Conservation (phyloP, 148 eudicot species). For the Vaccinium myrtillus region DNA sequence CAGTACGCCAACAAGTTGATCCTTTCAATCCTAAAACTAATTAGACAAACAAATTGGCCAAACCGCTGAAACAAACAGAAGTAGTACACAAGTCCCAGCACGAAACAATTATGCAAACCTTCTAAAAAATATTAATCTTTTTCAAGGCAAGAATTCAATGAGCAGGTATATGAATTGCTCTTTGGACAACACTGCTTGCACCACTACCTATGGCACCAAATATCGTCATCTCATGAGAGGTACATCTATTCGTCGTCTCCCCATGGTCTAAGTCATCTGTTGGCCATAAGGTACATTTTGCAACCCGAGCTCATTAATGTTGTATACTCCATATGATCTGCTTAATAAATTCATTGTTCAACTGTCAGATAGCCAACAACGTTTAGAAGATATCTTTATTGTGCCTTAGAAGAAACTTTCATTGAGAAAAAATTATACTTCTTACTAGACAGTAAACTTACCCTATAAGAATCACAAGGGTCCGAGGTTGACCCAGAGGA, state of each 20-base stretch:
- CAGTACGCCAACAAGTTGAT: not conserved
- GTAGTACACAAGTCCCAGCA: not conserved
- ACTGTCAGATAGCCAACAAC: constrained; percentile 41
- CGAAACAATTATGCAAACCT: constrained; percentile 42
- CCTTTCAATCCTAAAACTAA: not conserved
- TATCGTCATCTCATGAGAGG: constrained; percentile 88
- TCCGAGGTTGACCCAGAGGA: constrained; percentile 53
- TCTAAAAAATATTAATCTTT: constrained; percentile 91
- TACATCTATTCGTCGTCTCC: constrained; percentile 75
- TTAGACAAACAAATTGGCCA: not conserved
- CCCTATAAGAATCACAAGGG: constrained; percentile 70
- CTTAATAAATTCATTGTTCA: constrained; percentile 85
- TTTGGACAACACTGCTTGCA: constrained; percentile 95
- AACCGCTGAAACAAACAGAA: not conserved
- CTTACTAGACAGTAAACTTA: constrained; percentile 23
- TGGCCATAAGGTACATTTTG: constrained; percentile 73
- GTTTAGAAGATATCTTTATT: constrained; percentile 10
- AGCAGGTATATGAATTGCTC: constrained; percentile 87
- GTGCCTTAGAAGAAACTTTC: constrained; percentile 6
- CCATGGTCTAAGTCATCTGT: constrained; percentile 43
- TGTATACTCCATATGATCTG: constrained; percentile 89
- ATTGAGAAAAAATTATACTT: not conserved
- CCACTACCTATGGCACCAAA: constrained; percentile 96
- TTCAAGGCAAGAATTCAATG: constrained; percentile 89
- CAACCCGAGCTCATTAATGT: constrained; percentile 79